Evolutionary conservation across 768 basidiomycete species (phyloP), one percentile per base, ranked within the genome.

Genomic region (Auriculariales sp.): DNA sequence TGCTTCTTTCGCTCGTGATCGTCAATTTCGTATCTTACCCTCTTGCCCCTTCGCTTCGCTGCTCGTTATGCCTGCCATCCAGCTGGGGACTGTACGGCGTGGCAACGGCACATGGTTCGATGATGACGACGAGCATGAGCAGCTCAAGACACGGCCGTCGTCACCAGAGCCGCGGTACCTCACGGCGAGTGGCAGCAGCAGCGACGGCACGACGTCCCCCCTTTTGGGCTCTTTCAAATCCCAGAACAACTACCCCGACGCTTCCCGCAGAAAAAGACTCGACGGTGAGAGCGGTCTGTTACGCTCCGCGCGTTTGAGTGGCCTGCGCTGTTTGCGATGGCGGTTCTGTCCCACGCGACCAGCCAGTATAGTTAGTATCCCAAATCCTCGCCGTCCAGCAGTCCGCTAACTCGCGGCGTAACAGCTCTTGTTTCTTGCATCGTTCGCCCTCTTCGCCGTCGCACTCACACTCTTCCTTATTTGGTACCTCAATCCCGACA

Each of bases 401-500:
- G 52, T 30, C 15, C 12, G 29, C 28, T 47, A 17, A 39, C 14
- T n/a, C 19, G n/a, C 15, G 28, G 34, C 29, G n/a, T 9, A 46
- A 29, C 51, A 83, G 82, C 67, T 84, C 55, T 71, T 86, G 51
- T 71, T 81, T 27, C 70, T 88, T 57, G 71, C 92, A 53, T 68
- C 91, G 49, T 74, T 94, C 58, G 81, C 81, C 48, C 69, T 80
- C 54, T 81, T 95, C 62, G 85, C 85, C 48, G 79, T 88, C 52
- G 79, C 79, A 53, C 71, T 93, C 57, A 93, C 92, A 28, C 77
- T 92, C 52, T 70, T 88, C 49, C 73, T 97, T 65, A 91, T 91
- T 60, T 85, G 95, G 65, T 75, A 93, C 53, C 75, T 97, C 60
- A 93, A 95, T 62, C 93, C 92, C 51, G 94, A 98, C 73, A 97